Evolutionary conservation across 495 filamentous ascomycete species (phyloP).

Genomic region (Aspergillus haitiensis): DNA sequence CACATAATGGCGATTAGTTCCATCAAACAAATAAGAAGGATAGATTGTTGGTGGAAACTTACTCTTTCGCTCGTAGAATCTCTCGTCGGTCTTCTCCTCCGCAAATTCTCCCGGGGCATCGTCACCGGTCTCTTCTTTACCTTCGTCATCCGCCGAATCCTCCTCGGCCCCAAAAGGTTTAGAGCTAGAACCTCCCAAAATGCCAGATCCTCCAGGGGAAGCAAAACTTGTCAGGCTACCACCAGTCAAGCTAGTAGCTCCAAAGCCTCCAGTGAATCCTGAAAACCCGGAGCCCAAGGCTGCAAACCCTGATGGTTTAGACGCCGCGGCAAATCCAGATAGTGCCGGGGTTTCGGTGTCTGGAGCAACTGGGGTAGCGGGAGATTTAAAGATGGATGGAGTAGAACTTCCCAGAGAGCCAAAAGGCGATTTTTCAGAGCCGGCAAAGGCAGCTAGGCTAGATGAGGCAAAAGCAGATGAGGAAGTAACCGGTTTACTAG

Average conservation of each 20-base stretch:
- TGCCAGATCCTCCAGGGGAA: constrained; percentile 54
- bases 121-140: constrained; percentile 46
- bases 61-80: constrained; percentile 68
- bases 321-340: constrained; percentile 37
- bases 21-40: background rate
- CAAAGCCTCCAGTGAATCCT: constrained; percentile 56
- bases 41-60: constrained; percentile 30
- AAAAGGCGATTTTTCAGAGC: constrained; percentile 58
- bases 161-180: constrained; percentile 72
- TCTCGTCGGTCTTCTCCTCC: constrained; percentile 61
- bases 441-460: constrained; percentile 51
- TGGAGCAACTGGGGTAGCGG: constrained; percentile 18
- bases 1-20: constrained; percentile 10
- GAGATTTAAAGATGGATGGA: constrained; percentile 42
- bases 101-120: constrained; percentile 50
- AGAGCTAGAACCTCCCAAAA: constrained; percentile 55
- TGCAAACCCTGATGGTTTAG: constrained; percentile 36
- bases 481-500: constrained; percentile 36
- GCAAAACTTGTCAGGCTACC: constrained; percentile 69
- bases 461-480: constrained; percentile 56
- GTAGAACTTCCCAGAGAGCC: constrained; percentile 47
- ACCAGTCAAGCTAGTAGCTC: constrained; percentile 47
- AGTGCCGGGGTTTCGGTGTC: constrained; percentile 25
- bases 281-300: constrained; percentile 45
- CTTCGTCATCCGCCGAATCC: constrained; percentile 56